Percentiles rank a stretch among this genome's conserved stretches.
These are phyloP conservation scores for Crithidia brevicula DNA, from an alignment of 208 protist genomes.

Conservation along the genomic window DNA sequence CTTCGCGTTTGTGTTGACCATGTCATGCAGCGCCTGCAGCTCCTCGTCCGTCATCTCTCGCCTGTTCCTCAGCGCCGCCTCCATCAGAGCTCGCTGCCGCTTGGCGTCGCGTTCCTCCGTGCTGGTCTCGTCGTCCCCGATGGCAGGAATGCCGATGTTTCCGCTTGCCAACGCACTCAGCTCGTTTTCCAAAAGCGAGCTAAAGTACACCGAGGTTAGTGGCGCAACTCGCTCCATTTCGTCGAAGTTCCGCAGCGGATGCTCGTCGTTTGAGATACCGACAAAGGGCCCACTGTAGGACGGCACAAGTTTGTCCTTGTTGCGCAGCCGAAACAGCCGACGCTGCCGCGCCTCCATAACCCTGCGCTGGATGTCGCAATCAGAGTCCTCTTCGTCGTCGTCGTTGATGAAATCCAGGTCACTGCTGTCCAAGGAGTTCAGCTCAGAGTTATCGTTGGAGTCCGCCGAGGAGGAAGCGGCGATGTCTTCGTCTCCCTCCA, in stretches of 20 bases:
- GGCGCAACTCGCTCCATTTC: conserved; percentile 54
- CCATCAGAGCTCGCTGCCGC: conserved; percentile 46
- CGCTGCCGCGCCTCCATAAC: conserved; percentile 77
- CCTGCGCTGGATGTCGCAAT: conserved; percentile 73
- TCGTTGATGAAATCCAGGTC: conserved; percentile 83
- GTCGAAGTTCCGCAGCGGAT: conserved; percentile 76
- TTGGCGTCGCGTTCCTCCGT: conserved; percentile 33
- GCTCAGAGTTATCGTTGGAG: conserved; percentile 17
- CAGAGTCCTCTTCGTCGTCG: conserved; percentile 73
- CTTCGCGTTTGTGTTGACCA: conserved; percentile 59
- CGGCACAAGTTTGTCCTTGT: conserved; percentile 84
- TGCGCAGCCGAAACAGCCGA: conserved; percentile 70
- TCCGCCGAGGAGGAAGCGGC: conserved; percentile 38
- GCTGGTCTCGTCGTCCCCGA: conserved; percentile 15
- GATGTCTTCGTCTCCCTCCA: conserved; percentile 81
- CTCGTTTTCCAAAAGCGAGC: conserved; percentile 49
- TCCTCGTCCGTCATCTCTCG: conserved; percentile 76
- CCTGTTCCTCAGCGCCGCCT: conserved; percentile 64
- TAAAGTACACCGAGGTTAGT: conserved; percentile 49
- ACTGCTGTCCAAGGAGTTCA: conserved; percentile 51
- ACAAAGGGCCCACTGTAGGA: conserved; percentile 85
- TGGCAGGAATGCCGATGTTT: conserved; percentile 7
- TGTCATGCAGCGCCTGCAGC: conserved; percentile 60
- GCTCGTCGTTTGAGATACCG: conserved; percentile 53
- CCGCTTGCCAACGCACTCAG: conserved; percentile 31